These are phyloP conservation scores for Lactuca sativa DNA, from an alignment of 129 eudicot genomes.

Conservation along the genomic window DNA sequence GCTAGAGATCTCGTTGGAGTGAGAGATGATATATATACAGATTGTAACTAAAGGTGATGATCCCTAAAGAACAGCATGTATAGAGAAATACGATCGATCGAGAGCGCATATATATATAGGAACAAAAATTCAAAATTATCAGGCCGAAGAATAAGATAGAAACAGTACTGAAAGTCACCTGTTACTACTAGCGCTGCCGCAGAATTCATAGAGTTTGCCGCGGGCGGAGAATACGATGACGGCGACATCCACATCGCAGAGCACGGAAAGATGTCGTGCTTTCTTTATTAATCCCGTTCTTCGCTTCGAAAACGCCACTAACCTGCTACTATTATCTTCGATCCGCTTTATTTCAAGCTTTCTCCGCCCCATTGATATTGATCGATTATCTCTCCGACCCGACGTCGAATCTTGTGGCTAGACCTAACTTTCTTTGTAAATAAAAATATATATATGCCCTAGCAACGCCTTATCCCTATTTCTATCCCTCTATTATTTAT, in stretches of 20 bases:
- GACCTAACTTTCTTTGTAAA: not conserved
- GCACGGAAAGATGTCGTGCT: slow-evolving; percentile 31
- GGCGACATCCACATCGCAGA: slow-evolving; percentile 35
- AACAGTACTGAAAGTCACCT: not conserved
- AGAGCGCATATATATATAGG: too few relatives aligned
- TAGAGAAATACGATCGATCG: too few relatives aligned
- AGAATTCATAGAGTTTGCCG: slow-evolving; percentile 35
- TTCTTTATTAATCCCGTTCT: slow-evolving; percentile 36
- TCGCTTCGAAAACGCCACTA: slow-evolving; percentile 33
- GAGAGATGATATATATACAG: too few relatives aligned
- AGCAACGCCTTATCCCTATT: not conserved
- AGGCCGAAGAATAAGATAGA: too few relatives aligned
- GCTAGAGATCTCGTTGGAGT: too few relatives aligned
- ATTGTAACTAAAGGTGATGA: too few relatives aligned
- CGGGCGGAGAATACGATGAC: slow-evolving; percentile 22
- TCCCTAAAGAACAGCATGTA: too few relatives aligned
- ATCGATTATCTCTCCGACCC: not conserved
- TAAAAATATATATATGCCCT: too few relatives aligned
- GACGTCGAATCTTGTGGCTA: not conserved
- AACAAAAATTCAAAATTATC: too few relatives aligned
- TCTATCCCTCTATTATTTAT: not conserved
- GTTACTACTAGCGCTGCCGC: not conserved
- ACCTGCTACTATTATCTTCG: slow-evolving; percentile 24
- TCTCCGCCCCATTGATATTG: slow-evolving; percentile 27
- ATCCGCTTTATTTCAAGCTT: slow-evolving; percentile 45